Evolutionary conservation across 2,329 filamentous ascomycete species (phyloP), one percentile per base, ranked within the genome.

Genomic region (Neophaeococcomyces mojaviensis): DNA sequence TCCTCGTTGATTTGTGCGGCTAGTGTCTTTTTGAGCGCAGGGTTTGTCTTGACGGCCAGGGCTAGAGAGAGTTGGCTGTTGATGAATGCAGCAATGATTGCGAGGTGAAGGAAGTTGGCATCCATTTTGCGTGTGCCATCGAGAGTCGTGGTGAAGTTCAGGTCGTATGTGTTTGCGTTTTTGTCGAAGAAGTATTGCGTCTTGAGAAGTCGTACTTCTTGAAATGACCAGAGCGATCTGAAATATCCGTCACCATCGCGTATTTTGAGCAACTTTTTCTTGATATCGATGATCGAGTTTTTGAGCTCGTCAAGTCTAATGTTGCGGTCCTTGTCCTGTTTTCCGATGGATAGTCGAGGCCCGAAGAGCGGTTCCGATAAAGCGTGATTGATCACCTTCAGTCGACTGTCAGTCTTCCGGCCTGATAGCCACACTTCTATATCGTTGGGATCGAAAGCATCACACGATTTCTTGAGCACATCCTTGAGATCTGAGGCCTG

Each of bases 201-300:
- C 19, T 37, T 37, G 31, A 44, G 9, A 4, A 44, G 22, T 8
- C 41, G 15, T 7, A 12, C 41, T 15, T 44, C 41, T 19, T 44
- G 41, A 38, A 37, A 44, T 12, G 41, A 44, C 41, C 41, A 44
- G 5, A 44, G 19, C 10, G 41, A 44, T 33, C 41, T 32, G 19
- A 44, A 44, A 26, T 31, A 44, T 6, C 24, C 30, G 8, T 44
- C 41, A 12, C 15, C n/a, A 12, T 37, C 32, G 7, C 41, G 41
- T 8, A 44, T 38, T 6, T 20, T 30, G 10, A 35, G 7, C 24
- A 44, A 19, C 18, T 13, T 19, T 5, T 13, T 7, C n/a, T 15
- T 15, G 5, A 15, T 6, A 5, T 5, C 33, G 33, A 35, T n/a
- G 13, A 15, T 7, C 18, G 5, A 6, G 5, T 35, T 35, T 13